These are phyloP conservation scores for Colletotrichum sp. DNA, from an alignment of 2,329 filamentous ascomycete species.

Conservation along the genomic window DNA sequence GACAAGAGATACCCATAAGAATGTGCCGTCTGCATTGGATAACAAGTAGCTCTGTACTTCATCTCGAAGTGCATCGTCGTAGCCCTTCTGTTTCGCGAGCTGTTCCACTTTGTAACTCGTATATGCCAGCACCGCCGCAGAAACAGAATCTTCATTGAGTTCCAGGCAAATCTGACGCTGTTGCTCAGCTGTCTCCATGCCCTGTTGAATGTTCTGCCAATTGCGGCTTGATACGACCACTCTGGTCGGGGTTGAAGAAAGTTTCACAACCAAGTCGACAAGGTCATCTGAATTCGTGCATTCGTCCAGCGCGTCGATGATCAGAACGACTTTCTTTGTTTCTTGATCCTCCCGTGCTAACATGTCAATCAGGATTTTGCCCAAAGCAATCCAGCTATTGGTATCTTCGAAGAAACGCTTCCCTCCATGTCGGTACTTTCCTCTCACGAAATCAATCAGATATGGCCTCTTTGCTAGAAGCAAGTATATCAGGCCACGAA, in stretches of 20 bases:
- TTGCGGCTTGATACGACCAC: conserved; percentile 53
- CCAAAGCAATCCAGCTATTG: conserved; percentile 35
- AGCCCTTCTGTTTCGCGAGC: conserved; percentile 22
- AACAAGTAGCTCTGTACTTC: conserved; percentile 24
- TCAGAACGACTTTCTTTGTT: conserved; percentile 28
- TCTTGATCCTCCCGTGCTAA: conserved; percentile 35
- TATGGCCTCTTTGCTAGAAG: conserved; percentile 29
- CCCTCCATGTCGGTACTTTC: conserved; percentile 24
- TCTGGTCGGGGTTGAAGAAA: conserved; percentile 31
- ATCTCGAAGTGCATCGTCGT: no score
- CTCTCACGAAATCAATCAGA: neutral
- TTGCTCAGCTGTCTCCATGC: conserved; percentile 24
- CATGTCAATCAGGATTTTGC: conserved; percentile 42
- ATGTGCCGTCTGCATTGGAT: conserved; percentile 39
- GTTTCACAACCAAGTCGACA: conserved; percentile 34
- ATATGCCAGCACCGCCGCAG: conserved; percentile 36
- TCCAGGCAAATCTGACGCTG: conserved; percentile 36
- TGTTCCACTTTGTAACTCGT: conserved; percentile 35
- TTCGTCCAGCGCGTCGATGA: conserved; percentile 33
- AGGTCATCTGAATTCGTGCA: conserved; percentile 26
- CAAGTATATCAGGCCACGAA: conserved; percentile 48
- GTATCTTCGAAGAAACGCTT: conserved; percentile 41
- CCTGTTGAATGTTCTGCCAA: conserved; percentile 36
- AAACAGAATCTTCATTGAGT: conserved; percentile 36
- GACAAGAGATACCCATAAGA: conserved; percentile 39